A percentile compares a stretch with the other conserved stretches of the same genome.
Evolutionary conservation across 495 filamentous ascomycete species (phyloP).

Genomic region (Acidiella bohemica): DNA sequence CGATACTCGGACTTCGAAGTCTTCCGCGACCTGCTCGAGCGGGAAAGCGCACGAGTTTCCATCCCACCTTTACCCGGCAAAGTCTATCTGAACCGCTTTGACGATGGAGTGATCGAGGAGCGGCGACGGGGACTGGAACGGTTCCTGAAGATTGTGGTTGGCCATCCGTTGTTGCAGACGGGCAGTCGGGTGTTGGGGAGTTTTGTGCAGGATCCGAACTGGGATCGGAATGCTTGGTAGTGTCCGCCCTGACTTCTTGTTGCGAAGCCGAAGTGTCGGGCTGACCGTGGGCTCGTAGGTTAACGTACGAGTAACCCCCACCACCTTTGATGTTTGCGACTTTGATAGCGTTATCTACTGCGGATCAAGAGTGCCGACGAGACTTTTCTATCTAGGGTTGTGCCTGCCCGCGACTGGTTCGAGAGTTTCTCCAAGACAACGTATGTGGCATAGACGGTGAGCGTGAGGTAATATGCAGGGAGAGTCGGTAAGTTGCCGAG

Average conservation of each 20-base stretch:
- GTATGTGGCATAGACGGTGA: no score
- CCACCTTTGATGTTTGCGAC: background rate
- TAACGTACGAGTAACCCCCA: conserved; percentile 4
- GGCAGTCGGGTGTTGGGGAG: conserved; percentile 90
- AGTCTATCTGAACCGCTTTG: conserved; percentile 96
- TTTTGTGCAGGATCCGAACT: conserved; percentile 59
- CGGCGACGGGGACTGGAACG: conserved; percentile 81
- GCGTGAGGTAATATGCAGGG: no score
- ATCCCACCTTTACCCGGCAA: conserved; percentile 94
- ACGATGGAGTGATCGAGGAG: conserved; percentile 96
- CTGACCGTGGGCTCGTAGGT: conserved; percentile 1
- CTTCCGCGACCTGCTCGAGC: conserved; percentile 95
- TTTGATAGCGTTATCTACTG: background rate
- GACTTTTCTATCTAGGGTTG: background rate
- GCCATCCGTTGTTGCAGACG: conserved; percentile 91
- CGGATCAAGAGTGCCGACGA: background rate
- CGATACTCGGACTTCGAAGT: conserved; percentile 97
- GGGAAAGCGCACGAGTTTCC: conserved; percentile 83
- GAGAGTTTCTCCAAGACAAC: no score
- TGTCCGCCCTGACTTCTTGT: background rate
- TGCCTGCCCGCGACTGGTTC: background rate
- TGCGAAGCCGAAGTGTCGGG: background rate
- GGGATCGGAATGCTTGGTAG: conserved; percentile 26
- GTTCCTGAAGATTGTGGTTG: conserved; percentile 94
- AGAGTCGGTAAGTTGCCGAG: no score